These are phyloP conservation scores for Penicillium angulare DNA, from an alignment of 495 filamentous ascomycete genomes.

Conservation along the genomic window DNA sequence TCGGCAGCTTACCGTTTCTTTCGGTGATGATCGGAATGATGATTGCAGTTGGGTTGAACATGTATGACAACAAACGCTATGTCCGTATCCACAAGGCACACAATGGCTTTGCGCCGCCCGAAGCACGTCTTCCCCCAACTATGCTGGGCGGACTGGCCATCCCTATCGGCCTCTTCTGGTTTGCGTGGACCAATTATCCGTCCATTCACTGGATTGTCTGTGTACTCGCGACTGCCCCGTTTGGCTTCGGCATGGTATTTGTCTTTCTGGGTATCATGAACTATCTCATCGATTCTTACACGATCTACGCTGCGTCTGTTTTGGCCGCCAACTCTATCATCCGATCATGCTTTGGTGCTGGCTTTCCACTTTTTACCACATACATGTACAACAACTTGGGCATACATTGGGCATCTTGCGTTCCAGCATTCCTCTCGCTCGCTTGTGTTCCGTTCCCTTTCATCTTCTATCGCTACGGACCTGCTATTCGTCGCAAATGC, in stretches of 20 bases:
- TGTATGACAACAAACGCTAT: constrained; percentile 40
- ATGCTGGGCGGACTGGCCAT: constrained; percentile 33
- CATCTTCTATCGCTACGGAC: constrained; percentile 67
- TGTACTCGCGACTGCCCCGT: constrained; percentile 57
- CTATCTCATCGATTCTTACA: constrained; percentile 70
- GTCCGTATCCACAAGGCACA: constrained; percentile 17
- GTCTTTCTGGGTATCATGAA: constrained; percentile 66
- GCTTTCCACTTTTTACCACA: constrained; percentile 70
- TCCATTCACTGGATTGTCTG: constrained; percentile 61
- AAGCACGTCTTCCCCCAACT: constrained; percentile 33
- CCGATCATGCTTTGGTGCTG: constrained; percentile 61
- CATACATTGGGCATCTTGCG: constrained; percentile 68
- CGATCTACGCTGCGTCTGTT: constrained; percentile 69
- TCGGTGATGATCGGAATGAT: constrained; percentile 77
- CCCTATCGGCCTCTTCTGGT: constrained; percentile 51
- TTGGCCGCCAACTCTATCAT: constrained; percentile 68
- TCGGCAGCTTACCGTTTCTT: constrained; percentile 66
- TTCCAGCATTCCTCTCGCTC: constrained; percentile 67
- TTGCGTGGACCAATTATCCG: constrained; percentile 61
- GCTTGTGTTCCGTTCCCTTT: constrained; percentile 67
- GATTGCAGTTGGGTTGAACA: constrained; percentile 41
- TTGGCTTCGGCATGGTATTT: constrained; percentile 66
- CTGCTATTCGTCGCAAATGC: constrained; percentile 57
- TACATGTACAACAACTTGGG: constrained; percentile 67
- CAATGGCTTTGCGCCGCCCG: constrained; percentile 33